A percentile compares a stretch with the other conserved stretches of the same genome.
phyloP scores from a whole-genome alignment of 148 eudicot species.

The Silene uniflora region DNA sequence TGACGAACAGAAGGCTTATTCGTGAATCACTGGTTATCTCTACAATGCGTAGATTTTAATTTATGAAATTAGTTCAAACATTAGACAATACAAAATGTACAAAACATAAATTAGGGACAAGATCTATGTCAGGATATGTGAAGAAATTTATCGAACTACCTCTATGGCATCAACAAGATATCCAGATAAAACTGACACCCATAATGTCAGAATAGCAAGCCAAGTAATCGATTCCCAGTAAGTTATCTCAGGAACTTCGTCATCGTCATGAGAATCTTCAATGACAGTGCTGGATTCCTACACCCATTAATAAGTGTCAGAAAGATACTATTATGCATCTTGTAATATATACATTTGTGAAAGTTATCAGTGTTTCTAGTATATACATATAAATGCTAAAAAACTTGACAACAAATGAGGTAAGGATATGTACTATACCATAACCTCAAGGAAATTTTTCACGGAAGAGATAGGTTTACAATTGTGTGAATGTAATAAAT shows the following conservation, averaged over 20 bases:
- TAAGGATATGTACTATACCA: no score
- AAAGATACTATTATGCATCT: not conserved
- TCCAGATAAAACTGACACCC: conserved; percentile 87
- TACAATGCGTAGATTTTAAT: no score
- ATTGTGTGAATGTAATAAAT: no score
- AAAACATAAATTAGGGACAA: not conserved
- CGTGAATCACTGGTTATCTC: no score
- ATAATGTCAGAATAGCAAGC: conserved; percentile 80
- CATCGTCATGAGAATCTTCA: conserved; percentile 53
- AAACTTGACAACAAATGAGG: no score
- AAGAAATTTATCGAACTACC: conserved; percentile 35
- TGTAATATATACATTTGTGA: not conserved
- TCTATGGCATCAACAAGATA: conserved; percentile 87
- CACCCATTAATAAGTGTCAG: conserved; percentile 22
- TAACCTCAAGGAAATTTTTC: no score
- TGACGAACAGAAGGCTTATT: no score
- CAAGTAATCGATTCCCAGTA: conserved; percentile 73
- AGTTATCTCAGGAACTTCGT: conserved; percentile 77
- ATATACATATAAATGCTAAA: no score
- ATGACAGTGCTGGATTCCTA: conserved; percentile 37
- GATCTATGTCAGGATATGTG: not conserved
- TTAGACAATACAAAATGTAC: not conserved
- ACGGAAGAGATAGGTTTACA: no score
- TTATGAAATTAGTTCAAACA: no score
- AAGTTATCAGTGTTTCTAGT: not conserved